A percentile compares a stretch with the other conserved stretches of the same genome.
Conservation (phyloP, 768 basidiomycete genomes). For the Symmetrospora coprosmae region DNA sequence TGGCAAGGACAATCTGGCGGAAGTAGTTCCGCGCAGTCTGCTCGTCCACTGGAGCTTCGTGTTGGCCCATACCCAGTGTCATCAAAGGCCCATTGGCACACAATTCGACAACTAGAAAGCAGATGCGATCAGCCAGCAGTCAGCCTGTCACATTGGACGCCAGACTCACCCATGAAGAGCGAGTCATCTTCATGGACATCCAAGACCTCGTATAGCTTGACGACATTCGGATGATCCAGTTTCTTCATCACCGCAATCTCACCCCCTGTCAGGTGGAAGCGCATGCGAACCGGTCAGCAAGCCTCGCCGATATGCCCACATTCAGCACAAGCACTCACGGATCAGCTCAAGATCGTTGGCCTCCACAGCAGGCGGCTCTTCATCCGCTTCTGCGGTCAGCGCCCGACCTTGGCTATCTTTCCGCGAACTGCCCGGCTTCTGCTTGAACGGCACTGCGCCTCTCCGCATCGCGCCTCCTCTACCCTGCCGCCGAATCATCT, state of each 20-base stretch:
- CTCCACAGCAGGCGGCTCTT: conserved; percentile 28
- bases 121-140: background rate
- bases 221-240: conserved; percentile 33
- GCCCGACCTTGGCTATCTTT: conserved; percentile 7
- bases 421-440: background rate
- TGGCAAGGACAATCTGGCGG: conserved; percentile 30
- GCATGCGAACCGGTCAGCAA: background rate
- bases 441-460: conserved; percentile 7
- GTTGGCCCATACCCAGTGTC: background rate
- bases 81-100: conserved; percentile 20
- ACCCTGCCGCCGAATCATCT: conserved; percentile 20
- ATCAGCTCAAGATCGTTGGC: conserved; percentile 5
- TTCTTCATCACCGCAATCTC: conserved; percentile 99
- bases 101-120: conserved; percentile 20
- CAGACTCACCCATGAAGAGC: conserved; percentile 26
- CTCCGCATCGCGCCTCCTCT: conserved; percentile 3
- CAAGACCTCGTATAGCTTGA: conserved; percentile 53
- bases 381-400: conserved; percentile 31
- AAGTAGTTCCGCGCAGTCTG: conserved; percentile 27
- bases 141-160: too few species aligned
- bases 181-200: conserved; percentile 31
- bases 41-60: conserved; percentile 21
- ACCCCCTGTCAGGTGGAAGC: conserved; percentile 44
- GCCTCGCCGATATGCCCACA: too few species aligned
- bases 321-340: background rate